phyloP scores from a whole-genome alignment of 2,329 filamentous ascomycete genomes.

The Aspergillus sp. region DNA sequence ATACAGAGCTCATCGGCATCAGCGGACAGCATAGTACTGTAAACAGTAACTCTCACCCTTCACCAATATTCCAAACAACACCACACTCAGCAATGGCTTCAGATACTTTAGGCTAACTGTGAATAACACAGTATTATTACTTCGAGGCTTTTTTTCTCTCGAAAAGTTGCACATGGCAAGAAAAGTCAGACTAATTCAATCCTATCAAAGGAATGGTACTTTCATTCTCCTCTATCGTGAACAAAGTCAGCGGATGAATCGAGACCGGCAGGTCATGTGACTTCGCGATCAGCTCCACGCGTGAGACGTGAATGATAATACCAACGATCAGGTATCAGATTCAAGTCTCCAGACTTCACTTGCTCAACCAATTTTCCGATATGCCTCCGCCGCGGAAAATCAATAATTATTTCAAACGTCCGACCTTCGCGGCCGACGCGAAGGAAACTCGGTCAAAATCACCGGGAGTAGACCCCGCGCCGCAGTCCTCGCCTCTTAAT shows the following conservation, averaged over 20 bases:
- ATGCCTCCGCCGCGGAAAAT: slow-evolving; percentile 38
- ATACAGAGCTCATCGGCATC: no score
- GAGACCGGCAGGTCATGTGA: slow-evolving; percentile 15
- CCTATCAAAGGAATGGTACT: neutral
- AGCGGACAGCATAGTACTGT: neutral
- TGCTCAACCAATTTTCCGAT: neutral
- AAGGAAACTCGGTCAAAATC: slow-evolving; percentile 3
- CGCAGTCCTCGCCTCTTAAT: slow-evolving; percentile 28
- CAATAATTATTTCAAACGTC: slow-evolving; percentile 50
- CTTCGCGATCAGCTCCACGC: slow-evolving; percentile 18
- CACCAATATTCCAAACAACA: neutral
- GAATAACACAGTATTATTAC: neutral
- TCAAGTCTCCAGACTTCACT: neutral
- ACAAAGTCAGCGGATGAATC: neutral
- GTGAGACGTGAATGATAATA: slow-evolving; percentile 10
- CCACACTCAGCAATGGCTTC: neutral
- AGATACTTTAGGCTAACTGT: neutral
- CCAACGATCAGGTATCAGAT: neutral
- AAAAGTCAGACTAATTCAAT: no score
- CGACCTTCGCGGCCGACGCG: slow-evolving; percentile 16
- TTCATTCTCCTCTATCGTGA: neutral
- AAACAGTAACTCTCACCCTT: neutral
- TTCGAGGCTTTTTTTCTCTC: no score
- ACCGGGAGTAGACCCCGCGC: slow-evolving; percentile 15
- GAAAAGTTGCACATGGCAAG: no score